Evolutionary conservation across 495 filamentous ascomycete genomes (phyloP), one percentile per base, ranked within the genome.

Genomic region (Tetracladium marchalianum): DNA sequence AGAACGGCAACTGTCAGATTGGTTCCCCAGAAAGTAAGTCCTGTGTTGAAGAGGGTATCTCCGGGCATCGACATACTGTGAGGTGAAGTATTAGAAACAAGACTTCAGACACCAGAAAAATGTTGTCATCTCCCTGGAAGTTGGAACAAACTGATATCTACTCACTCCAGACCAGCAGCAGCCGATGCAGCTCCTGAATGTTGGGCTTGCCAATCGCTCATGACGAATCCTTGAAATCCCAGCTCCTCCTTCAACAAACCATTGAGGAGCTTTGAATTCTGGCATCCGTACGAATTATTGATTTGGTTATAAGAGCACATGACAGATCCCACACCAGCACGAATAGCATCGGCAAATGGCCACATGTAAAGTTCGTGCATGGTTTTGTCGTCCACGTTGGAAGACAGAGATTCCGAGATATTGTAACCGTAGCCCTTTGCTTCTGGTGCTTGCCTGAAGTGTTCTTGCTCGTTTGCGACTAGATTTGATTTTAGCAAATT

Each of bases 321-420:
- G 55, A 95, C 61, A 5, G 84, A 77, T 19, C 86, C 89, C 4
- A 90, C 85, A 33, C 86, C 87, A 39, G 82, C 80, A 39, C 78
- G 73, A 37, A 87, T 74, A 12, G 81, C 76, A 62, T 86, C 84
- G 5, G 82, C 84, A 53, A 87, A 88, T 13, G 85, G 84, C 78
- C 90, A 98, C 5, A 95, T 71, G 58, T 98, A 98, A 31, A 93
- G 59, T 62, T 98, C 90, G 63, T 98, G 90, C 77, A 98, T 76
- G 1, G 90, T 93, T 59, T 77, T 80, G 66, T 98, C 90, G 57
- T 96, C 90, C n/a, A 96, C 70, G 58, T 96, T 98, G 11, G 80
- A 80, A 57, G 87, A 93, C 1, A 81, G 18, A 31, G 72, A 66
- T 43, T 90, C 76, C 37, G 60, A 60, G 31, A 56, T 59, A 37